These are phyloP conservation scores for Talaromyces wortmannii DNA, from an alignment of 495 filamentous ascomycete genomes.

Conservation along the genomic window DNA sequence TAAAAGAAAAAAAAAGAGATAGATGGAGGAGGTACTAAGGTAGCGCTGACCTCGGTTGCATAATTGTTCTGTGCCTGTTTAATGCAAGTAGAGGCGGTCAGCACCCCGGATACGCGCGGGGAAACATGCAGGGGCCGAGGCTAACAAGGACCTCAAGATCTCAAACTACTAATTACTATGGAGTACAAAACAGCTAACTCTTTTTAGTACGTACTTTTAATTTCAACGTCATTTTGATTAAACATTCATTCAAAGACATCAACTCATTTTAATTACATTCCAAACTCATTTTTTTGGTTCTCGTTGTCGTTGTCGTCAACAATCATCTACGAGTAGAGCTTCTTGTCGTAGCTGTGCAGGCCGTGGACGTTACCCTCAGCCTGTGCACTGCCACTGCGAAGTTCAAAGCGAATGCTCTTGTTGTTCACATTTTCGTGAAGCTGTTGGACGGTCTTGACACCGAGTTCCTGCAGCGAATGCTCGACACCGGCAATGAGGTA, in stretches of 20 bases:
- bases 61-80: neutral
- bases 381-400: slow-evolving; percentile 88
- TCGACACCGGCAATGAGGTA: slow-evolving; percentile 94
- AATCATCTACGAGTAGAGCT: slow-evolving; percentile 74
- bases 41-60: slow-evolving; percentile 2
- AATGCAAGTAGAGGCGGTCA: neutral
- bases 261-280: neutral
- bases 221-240: no score
- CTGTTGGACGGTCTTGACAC: slow-evolving; percentile 66
- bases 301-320: neutral
- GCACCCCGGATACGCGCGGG: neutral
- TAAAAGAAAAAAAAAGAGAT: neutral
- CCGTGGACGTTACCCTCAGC: slow-evolving; percentile 92
- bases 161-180: no score
- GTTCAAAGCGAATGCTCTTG: slow-evolving; percentile 83
- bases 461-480: slow-evolving; percentile 95
- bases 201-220: no score
- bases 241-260: neutral
- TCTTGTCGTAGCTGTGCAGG: slow-evolving; percentile 98
- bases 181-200: neutral
- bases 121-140: slow-evolving; percentile 1
- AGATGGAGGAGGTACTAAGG: neutral
- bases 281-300: neutral
- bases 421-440: slow-evolving; percentile 70
- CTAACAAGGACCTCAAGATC: neutral